phyloP scores from a whole-genome alignment of 2,329 filamentous ascomycete genomes.

The Colletotrichum tropicicola region DNA sequence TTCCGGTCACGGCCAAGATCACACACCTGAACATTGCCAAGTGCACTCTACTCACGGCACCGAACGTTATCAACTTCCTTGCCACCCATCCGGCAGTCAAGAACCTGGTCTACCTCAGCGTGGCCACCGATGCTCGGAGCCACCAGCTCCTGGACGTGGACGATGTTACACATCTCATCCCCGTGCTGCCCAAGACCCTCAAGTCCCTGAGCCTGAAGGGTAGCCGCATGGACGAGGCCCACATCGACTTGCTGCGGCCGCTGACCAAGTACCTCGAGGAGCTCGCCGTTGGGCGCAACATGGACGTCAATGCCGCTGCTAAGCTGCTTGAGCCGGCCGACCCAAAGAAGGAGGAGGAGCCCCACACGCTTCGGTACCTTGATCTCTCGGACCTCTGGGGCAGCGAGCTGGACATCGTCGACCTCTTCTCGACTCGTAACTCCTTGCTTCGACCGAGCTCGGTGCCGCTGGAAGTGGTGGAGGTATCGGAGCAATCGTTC shows the following conservation, averaged over 20 bases:
- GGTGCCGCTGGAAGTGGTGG: constrained; percentile 78
- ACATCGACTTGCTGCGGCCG: constrained; percentile 70
- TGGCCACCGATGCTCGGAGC: constrained; percentile 76
- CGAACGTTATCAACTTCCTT: constrained; percentile 75
- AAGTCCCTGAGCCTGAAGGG: constrained; percentile 81
- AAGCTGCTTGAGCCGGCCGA: constrained; percentile 66
- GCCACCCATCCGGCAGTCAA: constrained; percentile 74
- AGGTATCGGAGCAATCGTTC: constrained; percentile 76
- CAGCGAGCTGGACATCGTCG: constrained; percentile 67
- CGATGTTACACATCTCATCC: constrained; percentile 72
- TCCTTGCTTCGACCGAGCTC: constrained; percentile 68
- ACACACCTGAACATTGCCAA: constrained; percentile 83
- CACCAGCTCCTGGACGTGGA: constrained; percentile 75
- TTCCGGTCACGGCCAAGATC: constrained; percentile 75
- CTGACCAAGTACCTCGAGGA: constrained; percentile 80
- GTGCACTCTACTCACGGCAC: constrained; percentile 74
- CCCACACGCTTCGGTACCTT: constrained; percentile 75
- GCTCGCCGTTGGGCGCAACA: constrained; percentile 74
- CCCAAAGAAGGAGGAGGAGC: constrained; percentile 43
- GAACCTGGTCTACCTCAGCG: constrained; percentile 75
- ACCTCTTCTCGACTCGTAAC: constrained; percentile 55
- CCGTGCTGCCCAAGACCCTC: constrained; percentile 71
- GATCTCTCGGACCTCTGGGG: constrained; percentile 78
- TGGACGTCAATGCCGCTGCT: constrained; percentile 73
- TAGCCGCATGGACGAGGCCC: constrained; percentile 71